Base-by-base conservation (phyloP, 2,329 filamentous ascomycete genomes). In the Ophiocordyceps camponoti-rufipedis region DNA sequence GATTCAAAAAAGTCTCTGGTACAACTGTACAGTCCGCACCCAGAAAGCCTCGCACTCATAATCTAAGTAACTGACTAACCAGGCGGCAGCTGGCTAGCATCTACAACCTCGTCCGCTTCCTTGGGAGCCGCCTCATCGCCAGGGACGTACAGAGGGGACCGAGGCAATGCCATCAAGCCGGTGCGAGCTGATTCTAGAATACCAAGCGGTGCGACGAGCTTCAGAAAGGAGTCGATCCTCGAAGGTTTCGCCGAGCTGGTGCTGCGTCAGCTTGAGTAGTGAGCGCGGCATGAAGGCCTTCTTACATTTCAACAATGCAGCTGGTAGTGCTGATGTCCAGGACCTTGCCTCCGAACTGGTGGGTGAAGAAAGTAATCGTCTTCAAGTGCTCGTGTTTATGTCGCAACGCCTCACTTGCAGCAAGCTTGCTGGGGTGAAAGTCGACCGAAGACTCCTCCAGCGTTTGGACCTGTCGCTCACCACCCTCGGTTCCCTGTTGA, bases 361-460 rank as follows among this genome's bases (percentile, higher is more conserved):
- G 91, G 16, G 89, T 82, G 60, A 98, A 79, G 65, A 94, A 91
- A 47, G 91, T 98, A 58, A 98, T 94, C 47, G 84, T 87, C 69
- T 89, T 85, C 54, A 98, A 67, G 70, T 98, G 91, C 70, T 96
- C 86, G 62, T 96, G 88, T 72, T 98, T 98, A 66, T 95, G 85
- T 59, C 91, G 78, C 57, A 98, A 69, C 14, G 89, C 91, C 68
- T 98, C 81, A 56, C 84, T 93, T 46, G 80, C 75, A 44, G 85
- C 83, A 53, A 98, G 70, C 56, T 84, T 84, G 62, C 80, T 85
- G 2, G 91, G 91, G 63, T 98, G 91, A 67, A 87, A 98, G 62
- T 94, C 86, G 52, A 70, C 65, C 31, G 68, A 62, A 13, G 58
- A 53, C 49, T 72, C 63, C 46, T 69, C 68, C 41, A 75, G 59